These are phyloP conservation scores for Microbotryomycetes sp. DNA, from an alignment of 1,284 basidiomycete genomes.

Conservation along the genomic window DNA sequence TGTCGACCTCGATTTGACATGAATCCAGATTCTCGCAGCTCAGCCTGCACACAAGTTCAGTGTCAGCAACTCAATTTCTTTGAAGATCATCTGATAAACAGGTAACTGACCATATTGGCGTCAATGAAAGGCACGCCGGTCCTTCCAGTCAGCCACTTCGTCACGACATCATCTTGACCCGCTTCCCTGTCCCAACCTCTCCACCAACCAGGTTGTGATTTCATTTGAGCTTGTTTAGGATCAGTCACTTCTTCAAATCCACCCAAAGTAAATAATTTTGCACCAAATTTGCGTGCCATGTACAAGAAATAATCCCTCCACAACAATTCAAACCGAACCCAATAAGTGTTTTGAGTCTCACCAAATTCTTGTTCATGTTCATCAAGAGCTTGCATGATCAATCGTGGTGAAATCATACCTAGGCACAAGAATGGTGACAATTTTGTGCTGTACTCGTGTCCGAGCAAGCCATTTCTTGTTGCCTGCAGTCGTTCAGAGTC, in stretches of 20 bases:
- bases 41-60: slow-evolving; percentile 34
- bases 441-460: slow-evolving; percentile 52
- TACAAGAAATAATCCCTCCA: slow-evolving; percentile 55
- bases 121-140: slow-evolving; percentile 54
- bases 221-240: slow-evolving; percentile 43
- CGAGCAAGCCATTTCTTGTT: slow-evolving; percentile 52
- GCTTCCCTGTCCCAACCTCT: slow-evolving; percentile 27
- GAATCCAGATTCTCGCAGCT: slow-evolving; percentile 49
- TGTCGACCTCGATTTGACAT: slow-evolving; percentile 54
- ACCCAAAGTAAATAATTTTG: slow-evolving; percentile 45
- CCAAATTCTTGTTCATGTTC: slow-evolving; percentile 43
- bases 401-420: slow-evolving; percentile 49
- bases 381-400: slow-evolving; percentile 44
- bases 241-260: slow-evolving; percentile 48
- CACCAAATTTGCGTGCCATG: slow-evolving; percentile 43
- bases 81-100: background rate
- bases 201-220: slow-evolving; percentile 35
- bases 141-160: slow-evolving; percentile 48
- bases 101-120: slow-evolving; percentile 46
- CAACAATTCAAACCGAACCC: slow-evolving; percentile 51
- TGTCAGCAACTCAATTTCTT: background rate
- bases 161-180: slow-evolving; percentile 36
- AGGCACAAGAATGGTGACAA: slow-evolving; percentile 50
- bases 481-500: slow-evolving; percentile 26
- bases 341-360: slow-evolving; percentile 45